Base-by-base conservation (phyloP, 1,284 basidiomycete species). In the Coriolopsis trogii region DNA sequence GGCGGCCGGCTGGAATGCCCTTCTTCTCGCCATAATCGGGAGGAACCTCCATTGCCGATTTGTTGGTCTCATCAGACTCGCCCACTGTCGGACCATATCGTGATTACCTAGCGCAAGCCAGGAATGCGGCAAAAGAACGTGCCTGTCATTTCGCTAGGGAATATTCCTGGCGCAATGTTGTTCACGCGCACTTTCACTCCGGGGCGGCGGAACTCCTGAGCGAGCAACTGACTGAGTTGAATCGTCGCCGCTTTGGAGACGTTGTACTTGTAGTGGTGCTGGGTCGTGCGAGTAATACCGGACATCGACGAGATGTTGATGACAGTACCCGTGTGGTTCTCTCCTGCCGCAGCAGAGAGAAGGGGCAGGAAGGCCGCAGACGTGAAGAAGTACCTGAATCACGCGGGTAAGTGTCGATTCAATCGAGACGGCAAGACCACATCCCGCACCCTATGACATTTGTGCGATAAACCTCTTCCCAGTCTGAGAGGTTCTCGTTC, bases 271-370 rank as follows among this genome's bases (percentile, higher is more conserved):
- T 72, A 68, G 51, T 75, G 72, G 56, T 71, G 65, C 58, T 76
- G 74, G 0, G 67, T 51, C 10, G 63, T 67, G 29, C 67, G 63
- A 6, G 68, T 72, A 39, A 74, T 68, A 6, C 74, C 73, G 7
- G 66, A 69, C 46, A 75, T 74, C 4, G 66, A 69, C 4, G 71
- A 61, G 41, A 70, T 70, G 53, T 72, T 74, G 60, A 75, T 75
- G 23, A 73, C 64, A 8, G 57, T 59, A 1, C 57, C 65, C 3
- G 64, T 67, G 49, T 67, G 64, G 13, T 59, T 64, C 12, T 61
- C 56, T 15, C 62, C 59, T 1, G 67, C 63, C 0, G 71, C 67
- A 20, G 65, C 67, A n/a, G 64, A 49, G n/a, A 77, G 68, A 2
- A 77, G 66, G 6, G 72, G 72, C 0, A 75, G 48, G 60, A 75